Conservation (phyloP, 257 asterid species). For the Euphrasia confusa region DNA sequence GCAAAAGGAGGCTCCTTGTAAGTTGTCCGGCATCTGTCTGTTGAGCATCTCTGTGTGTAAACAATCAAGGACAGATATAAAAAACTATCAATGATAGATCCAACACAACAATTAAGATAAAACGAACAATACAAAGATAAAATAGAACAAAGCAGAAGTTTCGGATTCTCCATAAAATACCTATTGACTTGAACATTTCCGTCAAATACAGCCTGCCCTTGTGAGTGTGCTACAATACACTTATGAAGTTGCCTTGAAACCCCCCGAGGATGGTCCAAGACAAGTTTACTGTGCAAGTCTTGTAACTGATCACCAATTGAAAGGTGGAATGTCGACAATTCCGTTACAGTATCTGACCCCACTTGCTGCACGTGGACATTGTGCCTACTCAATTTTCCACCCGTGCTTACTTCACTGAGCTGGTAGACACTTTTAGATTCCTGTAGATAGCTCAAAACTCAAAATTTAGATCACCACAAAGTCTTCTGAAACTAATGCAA, state of each 20-base stretch:
- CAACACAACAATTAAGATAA: slow-evolving; percentile 14
- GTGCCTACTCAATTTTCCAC: slow-evolving; percentile 89
- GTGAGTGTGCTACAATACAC: slow-evolving; percentile 90
- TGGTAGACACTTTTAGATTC: slow-evolving; percentile 60
- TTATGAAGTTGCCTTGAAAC: slow-evolving; percentile 82
- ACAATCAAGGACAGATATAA: neutral
- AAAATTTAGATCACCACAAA: slow-evolving; percentile 14
- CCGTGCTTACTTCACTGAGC: slow-evolving; percentile 79
- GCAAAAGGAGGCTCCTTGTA: slow-evolving; percentile 76
- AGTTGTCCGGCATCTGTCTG: slow-evolving; percentile 98
- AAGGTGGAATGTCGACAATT: slow-evolving; percentile 77
- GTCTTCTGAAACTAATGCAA: neutral
- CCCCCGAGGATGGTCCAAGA: slow-evolving; percentile 87
- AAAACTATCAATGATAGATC: neutral
- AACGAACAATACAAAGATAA: neutral
- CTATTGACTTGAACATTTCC: slow-evolving; percentile 92
- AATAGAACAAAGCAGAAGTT: neutral
- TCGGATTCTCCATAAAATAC: slow-evolving; percentile 31
- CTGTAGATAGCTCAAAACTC: slow-evolving; percentile 31
- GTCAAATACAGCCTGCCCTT: slow-evolving; percentile 83
- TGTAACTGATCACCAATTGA: slow-evolving; percentile 73
- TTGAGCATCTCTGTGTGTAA: slow-evolving; percentile 64
- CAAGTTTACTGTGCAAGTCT: slow-evolving; percentile 77
- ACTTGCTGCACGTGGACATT: slow-evolving; percentile 80
- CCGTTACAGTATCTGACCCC: slow-evolving; percentile 77